Conservation (phyloP, 2,329 filamentous ascomycete genomes). For the Fusarium coffeatum region DNA sequence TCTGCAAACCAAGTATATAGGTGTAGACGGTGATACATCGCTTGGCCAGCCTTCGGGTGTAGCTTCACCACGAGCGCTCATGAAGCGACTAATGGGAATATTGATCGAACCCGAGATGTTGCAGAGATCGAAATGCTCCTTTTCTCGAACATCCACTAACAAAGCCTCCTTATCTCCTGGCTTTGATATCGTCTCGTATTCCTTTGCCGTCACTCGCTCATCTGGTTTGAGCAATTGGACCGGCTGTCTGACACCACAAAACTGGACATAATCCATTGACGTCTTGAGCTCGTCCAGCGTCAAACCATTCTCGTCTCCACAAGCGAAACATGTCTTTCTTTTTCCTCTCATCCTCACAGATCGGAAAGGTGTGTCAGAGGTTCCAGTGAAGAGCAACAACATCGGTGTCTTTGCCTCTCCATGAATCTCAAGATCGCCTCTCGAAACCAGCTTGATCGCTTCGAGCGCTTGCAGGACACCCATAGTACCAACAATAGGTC, state of each 20-base stretch:
- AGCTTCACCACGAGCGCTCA: conserved; percentile 56
- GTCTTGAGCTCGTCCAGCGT: conserved; percentile 70
- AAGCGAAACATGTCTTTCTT: conserved; percentile 79
- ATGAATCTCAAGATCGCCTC: conserved; percentile 45
- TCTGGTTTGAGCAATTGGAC: conserved; percentile 68
- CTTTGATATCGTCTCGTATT: conserved; percentile 61
- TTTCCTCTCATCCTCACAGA: conserved; percentile 78
- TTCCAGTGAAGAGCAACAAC: conserved; percentile 63
- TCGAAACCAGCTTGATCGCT: conserved; percentile 82
- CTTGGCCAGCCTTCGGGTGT: conserved; percentile 54
- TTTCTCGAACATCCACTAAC: conserved; percentile 85
- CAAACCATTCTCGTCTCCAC: conserved; percentile 70
- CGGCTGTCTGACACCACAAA: conserved; percentile 75
- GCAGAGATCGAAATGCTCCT: conserved; percentile 85
- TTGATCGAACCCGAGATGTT: conserved; percentile 81
- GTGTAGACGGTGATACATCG: conserved; percentile 55
- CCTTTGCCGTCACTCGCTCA: conserved; percentile 74
- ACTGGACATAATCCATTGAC: conserved; percentile 83
- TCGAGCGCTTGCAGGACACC: conserved; percentile 92
- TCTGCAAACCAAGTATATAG: conserved; percentile 79
- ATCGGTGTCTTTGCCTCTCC: conserved; percentile 43
- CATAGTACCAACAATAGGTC: conserved; percentile 93
- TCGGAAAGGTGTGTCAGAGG: conserved; percentile 68
- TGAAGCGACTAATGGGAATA: conserved; percentile 69
- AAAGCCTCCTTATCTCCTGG: conserved; percentile 56